phyloP scores from a whole-genome alignment of 805 yeast species.

The Tetrapisispora pingtungensis region DNA sequence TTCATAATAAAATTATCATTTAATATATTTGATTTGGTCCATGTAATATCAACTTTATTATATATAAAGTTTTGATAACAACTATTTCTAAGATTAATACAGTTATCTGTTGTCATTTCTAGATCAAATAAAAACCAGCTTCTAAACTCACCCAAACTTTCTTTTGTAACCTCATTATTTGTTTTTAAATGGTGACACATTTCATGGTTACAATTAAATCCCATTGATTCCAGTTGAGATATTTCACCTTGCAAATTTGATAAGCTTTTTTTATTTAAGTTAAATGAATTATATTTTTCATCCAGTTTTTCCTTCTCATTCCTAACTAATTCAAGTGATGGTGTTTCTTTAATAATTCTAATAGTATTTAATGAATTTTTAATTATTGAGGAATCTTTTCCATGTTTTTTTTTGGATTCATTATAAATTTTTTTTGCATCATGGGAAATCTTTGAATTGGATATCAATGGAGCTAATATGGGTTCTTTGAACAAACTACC shows the following conservation, averaged over 20 bases:
- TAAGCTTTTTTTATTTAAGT: conserved; percentile 13
- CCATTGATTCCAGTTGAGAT: conserved; percentile 9
- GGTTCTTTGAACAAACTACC: not conserved
- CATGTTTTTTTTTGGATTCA: no score
- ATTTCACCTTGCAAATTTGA: conserved; percentile 16
- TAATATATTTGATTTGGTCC: conserved; percentile 14
- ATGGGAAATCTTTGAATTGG: not conserved
- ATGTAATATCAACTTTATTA: conserved; percentile 11
- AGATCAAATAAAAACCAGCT: conserved; percentile 28
- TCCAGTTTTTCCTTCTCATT: not conserved
- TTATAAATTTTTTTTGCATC: no score
- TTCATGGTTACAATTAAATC: conserved; percentile 12
- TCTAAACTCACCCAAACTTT: conserved; percentile 6
- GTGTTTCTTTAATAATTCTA: no score
- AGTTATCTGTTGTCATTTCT: conserved; percentile 20
- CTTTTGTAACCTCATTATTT: not conserved
- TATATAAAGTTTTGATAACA: conserved; percentile 24
- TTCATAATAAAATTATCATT: not conserved
- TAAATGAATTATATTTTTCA: not conserved
- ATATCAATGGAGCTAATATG: not conserved
- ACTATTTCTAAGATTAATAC: conserved; percentile 20
- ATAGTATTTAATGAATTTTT: no score
- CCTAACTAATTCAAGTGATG: no score
- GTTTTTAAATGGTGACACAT: conserved; percentile 13
- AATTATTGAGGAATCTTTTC: no score